Conservation (phyloP, 495 filamentous ascomycete genomes). For the Friedmanniomyces endolithicus region DNA sequence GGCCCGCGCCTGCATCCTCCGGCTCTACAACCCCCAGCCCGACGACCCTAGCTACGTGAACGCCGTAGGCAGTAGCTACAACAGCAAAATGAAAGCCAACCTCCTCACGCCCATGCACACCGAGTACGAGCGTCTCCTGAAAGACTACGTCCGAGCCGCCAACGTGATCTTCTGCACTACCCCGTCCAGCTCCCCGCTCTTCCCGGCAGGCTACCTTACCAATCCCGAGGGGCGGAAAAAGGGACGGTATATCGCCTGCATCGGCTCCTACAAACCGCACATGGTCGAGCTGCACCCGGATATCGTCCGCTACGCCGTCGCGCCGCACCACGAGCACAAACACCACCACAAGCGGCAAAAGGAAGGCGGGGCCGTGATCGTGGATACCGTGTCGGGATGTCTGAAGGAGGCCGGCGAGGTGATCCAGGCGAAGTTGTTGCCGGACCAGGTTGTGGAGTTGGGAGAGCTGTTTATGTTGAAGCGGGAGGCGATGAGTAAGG, state of each 20-base stretch:
- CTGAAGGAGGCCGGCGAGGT: constrained; percentile 83
- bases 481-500: constrained; percentile 25
- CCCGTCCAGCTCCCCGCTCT: constrained; percentile 47
- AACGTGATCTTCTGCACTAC: constrained; percentile 76
- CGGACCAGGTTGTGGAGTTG: constrained; percentile 68
- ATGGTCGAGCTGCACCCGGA: constrained; percentile 80
- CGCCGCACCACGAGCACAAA: constrained; percentile 41
- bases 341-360: constrained; percentile 55
- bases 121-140: constrained; percentile 56
- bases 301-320: constrained; percentile 57
- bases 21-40: constrained; percentile 40
- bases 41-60: constrained; percentile 12
- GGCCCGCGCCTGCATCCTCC: constrained; percentile 41
- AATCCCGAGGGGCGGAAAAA: constrained; percentile 57
- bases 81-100: constrained; percentile 47
- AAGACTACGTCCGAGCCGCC: constrained; percentile 51
- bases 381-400: constrained; percentile 69
- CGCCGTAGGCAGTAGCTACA: constrained; percentile 25
- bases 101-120: constrained; percentile 58
- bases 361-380: constrained; percentile 64
- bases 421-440: constrained; percentile 58
- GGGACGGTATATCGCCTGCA: constrained; percentile 62
- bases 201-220: constrained; percentile 53
- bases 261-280: constrained; percentile 70
- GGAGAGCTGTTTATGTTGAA: constrained; percentile 73